Evolutionary conservation across 2,329 filamentous ascomycete species (phyloP).

Genomic region (Macroventuria anomochaeta): DNA sequence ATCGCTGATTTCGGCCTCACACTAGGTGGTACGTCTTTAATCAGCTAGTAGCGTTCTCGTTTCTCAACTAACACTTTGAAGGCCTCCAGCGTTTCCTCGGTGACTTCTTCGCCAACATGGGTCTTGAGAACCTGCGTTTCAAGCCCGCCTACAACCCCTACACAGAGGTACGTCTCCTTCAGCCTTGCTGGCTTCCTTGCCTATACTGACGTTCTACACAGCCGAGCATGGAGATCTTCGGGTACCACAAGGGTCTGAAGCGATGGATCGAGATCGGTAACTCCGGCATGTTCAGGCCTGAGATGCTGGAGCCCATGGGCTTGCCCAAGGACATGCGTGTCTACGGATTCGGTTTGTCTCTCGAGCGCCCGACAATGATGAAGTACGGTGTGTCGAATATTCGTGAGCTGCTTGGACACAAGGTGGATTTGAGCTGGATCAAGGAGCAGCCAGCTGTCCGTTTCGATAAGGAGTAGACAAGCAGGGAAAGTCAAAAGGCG

Average conservation of each 20-base stretch:
- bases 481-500: background rate
- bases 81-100: slow-evolving; percentile 91
- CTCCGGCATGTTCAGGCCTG: slow-evolving; percentile 97
- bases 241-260: slow-evolving; percentile 74
- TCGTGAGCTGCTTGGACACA: slow-evolving; percentile 89
- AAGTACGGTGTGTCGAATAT: slow-evolving; percentile 84
- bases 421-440: slow-evolving; percentile 93
- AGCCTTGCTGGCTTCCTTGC: no score
- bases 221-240: slow-evolving; percentile 95
- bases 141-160: slow-evolving; percentile 93
- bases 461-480: slow-evolving; percentile 75
- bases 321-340: slow-evolving; percentile 89
- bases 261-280: slow-evolving; percentile 93
- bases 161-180: slow-evolving; percentile 59
- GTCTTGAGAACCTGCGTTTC: slow-evolving; percentile 84
- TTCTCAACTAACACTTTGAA: slow-evolving; percentile 10
- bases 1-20: slow-evolving; percentile 96
- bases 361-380: slow-evolving; percentile 98
- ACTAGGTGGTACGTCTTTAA: slow-evolving; percentile 68
- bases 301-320: slow-evolving; percentile 96
- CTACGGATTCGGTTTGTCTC: slow-evolving; percentile 89
- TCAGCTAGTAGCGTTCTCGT: background rate
- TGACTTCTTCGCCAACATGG: slow-evolving; percentile 96
- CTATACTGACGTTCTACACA: background rate
- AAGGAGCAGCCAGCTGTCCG: slow-evolving; percentile 89